Base-by-base conservation (phyloP, 2,329 filamentous ascomycete genomes). In the Didymella pinodella region DNA sequence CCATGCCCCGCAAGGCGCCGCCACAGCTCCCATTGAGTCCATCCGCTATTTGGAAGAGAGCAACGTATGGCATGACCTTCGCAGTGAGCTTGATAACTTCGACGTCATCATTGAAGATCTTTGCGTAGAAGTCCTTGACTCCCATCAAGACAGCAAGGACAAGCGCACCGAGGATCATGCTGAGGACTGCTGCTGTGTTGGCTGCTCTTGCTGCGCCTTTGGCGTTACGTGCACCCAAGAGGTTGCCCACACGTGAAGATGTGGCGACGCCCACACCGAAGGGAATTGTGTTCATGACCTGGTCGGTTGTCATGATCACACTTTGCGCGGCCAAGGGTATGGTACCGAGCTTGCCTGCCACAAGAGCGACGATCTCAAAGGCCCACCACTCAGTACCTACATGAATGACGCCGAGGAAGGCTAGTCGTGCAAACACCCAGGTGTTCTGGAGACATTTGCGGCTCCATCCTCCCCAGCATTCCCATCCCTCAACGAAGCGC, bases 361-460 rank as follows among this genome's bases (percentile, higher is more conserved):
- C 91, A 0, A 96, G 84, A 1, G 92, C 91, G 1, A 96, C 91
- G 65, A 96, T 94, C 77, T 96, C 92, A 68, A 96, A 96, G 0
- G 92, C 93, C 92, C 92, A 96, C 92, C 92, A 96, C 77, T 96
- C 93, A 0, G 92, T 95, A 3, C 91, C 93, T 5, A 96, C 90
- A 64, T 96, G 92, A 3, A 96, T 79, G 41, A 96, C 83, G 0
- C 92, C 93, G 0, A 96, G 81, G 14, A 90, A 77, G 0, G 92
- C 91, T 3, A 96, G 85, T 10, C 87, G 86, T 1, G 90, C 83
- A 73, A 96, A 96, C 0, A 87, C 87, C 16, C 84, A 78, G 16
- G 90, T 81, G 67, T 93, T 90, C 1, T 84, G 80, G n/a, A 90
- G 72, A 2, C 88, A 89, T 47, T 83, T 84, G 4, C 83, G 81